Conservation (phyloP, 1,284 basidiomycete species). For the Malassezia furfur region DNA sequence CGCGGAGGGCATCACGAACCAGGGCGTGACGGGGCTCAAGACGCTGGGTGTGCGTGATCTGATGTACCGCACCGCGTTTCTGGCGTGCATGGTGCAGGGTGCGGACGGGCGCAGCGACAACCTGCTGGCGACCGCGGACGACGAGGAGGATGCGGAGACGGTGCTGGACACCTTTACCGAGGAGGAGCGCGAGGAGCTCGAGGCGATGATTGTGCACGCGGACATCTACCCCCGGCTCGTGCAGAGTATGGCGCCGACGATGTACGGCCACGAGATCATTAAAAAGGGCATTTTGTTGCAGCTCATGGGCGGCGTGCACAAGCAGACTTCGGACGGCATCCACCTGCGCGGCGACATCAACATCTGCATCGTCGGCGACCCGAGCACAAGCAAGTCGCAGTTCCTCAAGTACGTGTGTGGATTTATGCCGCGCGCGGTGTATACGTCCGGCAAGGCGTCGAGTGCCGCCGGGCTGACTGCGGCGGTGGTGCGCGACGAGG, state of each 20-base stretch:
- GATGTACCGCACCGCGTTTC: conserved; percentile 95
- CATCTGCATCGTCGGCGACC: conserved; percentile 96
- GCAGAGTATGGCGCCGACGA: conserved; percentile 89
- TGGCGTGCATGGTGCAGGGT: conserved; percentile 94
- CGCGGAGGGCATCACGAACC: conserved; percentile 57
- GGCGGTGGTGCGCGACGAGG: conserved; percentile 95
- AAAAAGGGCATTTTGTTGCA: conserved; percentile 97
- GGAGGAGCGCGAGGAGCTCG: conserved; percentile 88
- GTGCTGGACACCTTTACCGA: conserved; percentile 82
- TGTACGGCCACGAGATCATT: conserved; percentile 59
- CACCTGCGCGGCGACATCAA: conserved; percentile 95
- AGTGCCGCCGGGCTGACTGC: conserved; percentile 97
- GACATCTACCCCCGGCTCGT: conserved; percentile 91
- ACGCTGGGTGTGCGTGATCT: conserved; percentile 87
- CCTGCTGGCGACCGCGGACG: conserved; percentile 56
- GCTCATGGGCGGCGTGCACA: conserved; percentile 98
- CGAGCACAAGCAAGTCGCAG: conserved; percentile 92
- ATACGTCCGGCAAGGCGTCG: conserved; percentile 97
- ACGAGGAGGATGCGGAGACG: conserved; percentile 65
- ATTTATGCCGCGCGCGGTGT: conserved; percentile 96
- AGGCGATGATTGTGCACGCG: conserved; percentile 80
- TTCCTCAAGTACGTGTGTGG: conserved; percentile 99
- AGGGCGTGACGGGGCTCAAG: conserved; percentile 88
- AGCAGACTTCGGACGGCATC: conserved; percentile 91
- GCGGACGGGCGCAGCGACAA: conserved; percentile 57